Evolutionary conservation across 2,329 filamentous ascomycete genomes (phyloP), one percentile per base, ranked within the genome.

Genomic region (Shiraia sp.): DNA sequence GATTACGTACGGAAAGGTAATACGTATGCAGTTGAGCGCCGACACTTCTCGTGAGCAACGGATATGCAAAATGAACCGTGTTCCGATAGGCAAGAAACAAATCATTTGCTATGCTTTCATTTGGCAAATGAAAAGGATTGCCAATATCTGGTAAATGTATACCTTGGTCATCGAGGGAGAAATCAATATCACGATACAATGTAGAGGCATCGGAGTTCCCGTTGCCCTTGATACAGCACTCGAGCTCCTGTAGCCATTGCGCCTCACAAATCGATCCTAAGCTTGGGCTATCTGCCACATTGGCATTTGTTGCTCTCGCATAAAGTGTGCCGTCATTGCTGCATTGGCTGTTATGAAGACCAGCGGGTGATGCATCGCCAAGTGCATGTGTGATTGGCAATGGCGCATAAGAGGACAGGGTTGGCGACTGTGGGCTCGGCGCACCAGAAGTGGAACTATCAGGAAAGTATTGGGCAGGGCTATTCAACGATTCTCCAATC

Each of bases 11-110:
- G 16, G 42, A 10, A 4, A 41, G 24, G 32, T 45, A 44, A 30
- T 50, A 55, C 9, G 36, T 36, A 7, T 30, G 30, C 6, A 55
- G 42, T 8, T 55, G 32, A 10, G 29, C 22, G 15, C 44, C 30
- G 13, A 52, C 29, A 3, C 24, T 34, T 1, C 9, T 19, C 2
- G 46, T 40, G 13, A 55, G 13, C 51, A 71, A 45, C 51, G 60
- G 32, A 27, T 35, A 54, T 26, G 45, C 68, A 34, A 47, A 47
- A 9, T 53, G 47, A 14, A 72, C 35, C 10, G 59, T 65, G 10
- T 50, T 40, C 24, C 66, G 52, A 36, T 66, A 72, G 16, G 47
- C 53, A 10, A 57, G 34, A 13, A 69, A 55, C 3, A 69, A 40
- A 12, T 27, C 49, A 39, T 19, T 26, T 45, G 43, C 43, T 3